Base-by-base conservation (phyloP, 495 filamentous ascomycete species). In the Hypoxylon perforatum region DNA sequence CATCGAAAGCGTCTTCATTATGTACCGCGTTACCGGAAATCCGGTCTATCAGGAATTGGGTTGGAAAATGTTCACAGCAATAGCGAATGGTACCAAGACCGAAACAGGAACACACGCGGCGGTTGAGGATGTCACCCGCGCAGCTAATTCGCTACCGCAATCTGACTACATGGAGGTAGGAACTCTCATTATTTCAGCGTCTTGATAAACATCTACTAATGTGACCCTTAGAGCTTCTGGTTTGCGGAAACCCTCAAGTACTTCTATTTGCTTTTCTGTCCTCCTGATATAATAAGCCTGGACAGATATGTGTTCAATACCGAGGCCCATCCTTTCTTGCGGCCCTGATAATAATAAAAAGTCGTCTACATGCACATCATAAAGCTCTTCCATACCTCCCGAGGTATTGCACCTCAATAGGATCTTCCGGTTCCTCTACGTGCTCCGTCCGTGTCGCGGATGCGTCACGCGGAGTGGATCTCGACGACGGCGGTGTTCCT, bases 171-270 rank as follows among this genome's bases (percentile, higher is more conserved):
- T 81, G 79, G 82, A 85, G 73, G 77, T 78, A 57, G 12, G n/a
- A n/a, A n/a, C n/a, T 61, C 65, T 22, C 9, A 15, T 22, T 10
- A 2, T 19, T 25, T 25, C n/a, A 19, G 35, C 8, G 14, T 44
- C 53, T 54, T 10, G 9, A 9, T 33, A 12, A 22, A 1, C 14
- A 17, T 53, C 4, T 74, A 38, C 71, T 74, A 28, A 81, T n/a
- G n/a, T n/a, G n/a, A n/a, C 1, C 1, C 45, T 1, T 63, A 71
- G 68, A 73, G 80, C 44, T 92, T 91, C 73, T 91, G 88, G 87
- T 75, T 89, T 33, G 86, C 87, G 11, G 91, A 94, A 80, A 90
- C 91, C 38, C 72, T 94, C 53, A 94, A 94, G 74, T 94, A 94
- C 66, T 93, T 91, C 67, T 94, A 92, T 72, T 77, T 93, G 15